Conservation (phyloP, 2,329 filamentous ascomycete species). For the Ophiostoma sp. region DNA sequence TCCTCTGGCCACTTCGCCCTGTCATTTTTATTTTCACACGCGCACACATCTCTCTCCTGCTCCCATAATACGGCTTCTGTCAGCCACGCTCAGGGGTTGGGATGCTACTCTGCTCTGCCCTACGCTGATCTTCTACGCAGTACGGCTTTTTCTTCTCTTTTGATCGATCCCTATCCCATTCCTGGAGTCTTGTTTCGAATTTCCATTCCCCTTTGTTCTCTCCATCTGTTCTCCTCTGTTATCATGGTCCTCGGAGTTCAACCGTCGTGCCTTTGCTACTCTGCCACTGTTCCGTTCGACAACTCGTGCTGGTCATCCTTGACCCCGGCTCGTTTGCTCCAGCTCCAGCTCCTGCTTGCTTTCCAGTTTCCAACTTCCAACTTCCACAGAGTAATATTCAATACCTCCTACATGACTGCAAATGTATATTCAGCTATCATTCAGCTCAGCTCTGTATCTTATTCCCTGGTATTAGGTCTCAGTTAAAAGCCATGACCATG, state of each 20-base stretch:
- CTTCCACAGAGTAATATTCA: not conserved
- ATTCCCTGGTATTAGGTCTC: not conserved
- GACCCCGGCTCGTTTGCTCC: not conserved
- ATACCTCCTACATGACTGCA: not conserved
- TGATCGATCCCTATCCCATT: not conserved
- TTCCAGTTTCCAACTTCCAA: not conserved
- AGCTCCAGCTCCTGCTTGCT: not conserved
- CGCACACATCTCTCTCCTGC: not conserved
- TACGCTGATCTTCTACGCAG: not conserved
- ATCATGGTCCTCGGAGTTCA: not conserved
- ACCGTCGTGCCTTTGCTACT: conserved; percentile 2
- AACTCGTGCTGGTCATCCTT: not conserved
- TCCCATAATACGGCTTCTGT: not conserved
- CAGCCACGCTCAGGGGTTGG: not conserved
- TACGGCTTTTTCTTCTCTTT: not conserved
- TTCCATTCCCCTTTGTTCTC: not conserved
- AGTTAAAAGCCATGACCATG: not conserved
- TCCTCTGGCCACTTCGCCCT: not conserved
- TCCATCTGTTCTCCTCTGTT: not conserved
- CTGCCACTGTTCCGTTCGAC: not conserved
- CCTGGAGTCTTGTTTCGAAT: not conserved
- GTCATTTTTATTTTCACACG: not conserved
- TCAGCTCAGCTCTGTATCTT: not conserved
- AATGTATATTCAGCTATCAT: not conserved
- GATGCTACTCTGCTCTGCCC: not conserved